Base-by-base conservation (phyloP, 768 basidiomycete species). In the Russula griseocarnosa region DNA sequence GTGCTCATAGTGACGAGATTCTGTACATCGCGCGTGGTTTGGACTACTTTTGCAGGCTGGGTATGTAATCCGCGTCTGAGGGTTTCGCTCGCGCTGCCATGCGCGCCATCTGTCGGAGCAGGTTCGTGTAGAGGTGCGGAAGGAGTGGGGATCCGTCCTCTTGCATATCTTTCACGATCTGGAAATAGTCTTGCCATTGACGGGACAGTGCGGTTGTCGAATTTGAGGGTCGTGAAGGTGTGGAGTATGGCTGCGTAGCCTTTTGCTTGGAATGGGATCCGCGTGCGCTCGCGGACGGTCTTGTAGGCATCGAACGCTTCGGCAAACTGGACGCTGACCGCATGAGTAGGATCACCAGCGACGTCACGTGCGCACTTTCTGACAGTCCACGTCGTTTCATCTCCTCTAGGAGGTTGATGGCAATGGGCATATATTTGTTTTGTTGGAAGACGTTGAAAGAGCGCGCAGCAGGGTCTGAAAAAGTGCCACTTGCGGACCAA, bases 111-210 rank as follows among this genome's bases (percentile, higher is more conserved):
- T 81, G 82, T 38, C 79, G 78, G 22, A 93, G 75, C 62, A 94
- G 77, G 58, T 85, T 82, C 26, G 84, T 86, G 70, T 93, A 92
- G 13, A 88, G 81, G 55, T 82, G 75, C 1, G 79, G 75, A 0
- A 83, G 82, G 59, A 88, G 77, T 11, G 77, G 75, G 58, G 85
- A 74, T 24, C 88, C 87, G 2, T 83, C 81, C 14, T 75, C 73
- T 30, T 83, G 86, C 91, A 95, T 94, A 75, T 94, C 91, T 42
- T 79, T 81, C 62, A 93, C 80, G 56, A 95, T 88, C 59, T 82
- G 81, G 73, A 93, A 86, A 73, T 90, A 92, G 59, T 84, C 78
- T 65, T 77, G 74, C 55, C 73, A 77, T 10, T 10, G 69, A 69
- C 10, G 70, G 71, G 36, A 66, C 60, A 46, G 68, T 66, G 50